These are phyloP conservation scores for Parafenestella ontariensis DNA, from an alignment of 2,329 filamentous ascomycete species.

Conservation along the genomic window DNA sequence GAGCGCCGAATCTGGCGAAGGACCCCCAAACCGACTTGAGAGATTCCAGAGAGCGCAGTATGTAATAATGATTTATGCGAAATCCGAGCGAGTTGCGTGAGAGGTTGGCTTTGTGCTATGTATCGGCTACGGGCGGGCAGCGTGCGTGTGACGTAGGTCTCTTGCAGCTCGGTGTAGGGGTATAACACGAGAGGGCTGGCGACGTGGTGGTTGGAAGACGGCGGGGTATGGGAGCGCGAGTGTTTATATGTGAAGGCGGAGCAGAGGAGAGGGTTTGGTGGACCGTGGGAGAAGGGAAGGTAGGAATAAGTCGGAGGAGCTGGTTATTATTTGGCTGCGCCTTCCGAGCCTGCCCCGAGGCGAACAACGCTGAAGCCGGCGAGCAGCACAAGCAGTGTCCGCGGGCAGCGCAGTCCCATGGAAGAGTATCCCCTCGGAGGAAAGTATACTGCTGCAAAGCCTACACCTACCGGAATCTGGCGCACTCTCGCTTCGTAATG, in stretches of 20 bases:
- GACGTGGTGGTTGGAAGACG: slow-evolving; percentile 6
- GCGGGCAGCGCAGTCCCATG: background rate
- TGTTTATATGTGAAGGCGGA: slow-evolving; percentile 19
- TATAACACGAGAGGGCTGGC: background rate
- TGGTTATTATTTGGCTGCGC: slow-evolving; percentile 24
- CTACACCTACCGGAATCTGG: too few species aligned
- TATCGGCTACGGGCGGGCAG: slow-evolving; percentile 6
- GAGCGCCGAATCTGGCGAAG: background rate
- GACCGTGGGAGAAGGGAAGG: slow-evolving; percentile 6
- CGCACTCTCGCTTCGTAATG: slow-evolving; percentile 7
- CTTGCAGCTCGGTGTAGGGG: slow-evolving; percentile 4
- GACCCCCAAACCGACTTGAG: background rate
- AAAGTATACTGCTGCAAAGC: background rate
- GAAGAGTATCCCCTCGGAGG: background rate
- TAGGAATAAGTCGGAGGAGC: slow-evolving; percentile 42
- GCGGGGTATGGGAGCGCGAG: slow-evolving; percentile 15
- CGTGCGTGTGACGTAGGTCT: slow-evolving; percentile 33
- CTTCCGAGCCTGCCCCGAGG: slow-evolving; percentile 13
- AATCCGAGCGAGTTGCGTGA: background rate
- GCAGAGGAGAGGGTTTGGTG: slow-evolving; percentile 19
- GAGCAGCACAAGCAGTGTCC: background rate
- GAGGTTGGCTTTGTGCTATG: slow-evolving; percentile 5
- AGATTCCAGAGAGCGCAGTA: background rate
- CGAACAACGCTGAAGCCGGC: background rate
- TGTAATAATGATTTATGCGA: background rate